phyloP scores from a whole-genome alignment of 352 stramenopile species.

The Peronosclerospora sorghi region DNA sequence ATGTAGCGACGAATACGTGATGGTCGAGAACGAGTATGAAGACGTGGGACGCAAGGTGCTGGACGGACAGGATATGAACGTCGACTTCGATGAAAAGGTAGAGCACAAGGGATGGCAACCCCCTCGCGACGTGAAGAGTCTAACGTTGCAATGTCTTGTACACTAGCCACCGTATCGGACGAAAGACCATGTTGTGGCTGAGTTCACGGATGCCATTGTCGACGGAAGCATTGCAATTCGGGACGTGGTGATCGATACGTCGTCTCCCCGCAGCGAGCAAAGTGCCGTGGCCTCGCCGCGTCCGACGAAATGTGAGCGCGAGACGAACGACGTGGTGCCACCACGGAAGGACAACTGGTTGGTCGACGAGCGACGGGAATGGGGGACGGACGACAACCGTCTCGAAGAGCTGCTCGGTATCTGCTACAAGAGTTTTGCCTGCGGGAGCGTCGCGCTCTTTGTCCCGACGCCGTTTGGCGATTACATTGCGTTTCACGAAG shows the following conservation, averaged over 20 bases:
- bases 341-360: slow-evolving; percentile 27
- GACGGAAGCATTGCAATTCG: slow-evolving; percentile 21
- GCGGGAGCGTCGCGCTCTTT: slow-evolving; percentile 61
- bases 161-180: slow-evolving; percentile 11
- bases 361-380: slow-evolving; percentile 28
- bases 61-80: slow-evolving; percentile 38
- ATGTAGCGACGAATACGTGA: slow-evolving; percentile 74
- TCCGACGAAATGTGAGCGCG: slow-evolving; percentile 2
- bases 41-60: slow-evolving; percentile 62
- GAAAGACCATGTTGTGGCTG: slow-evolving; percentile 8
- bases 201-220: slow-evolving; percentile 10
- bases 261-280: slow-evolving; percentile 15
- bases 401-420: slow-evolving; percentile 68
- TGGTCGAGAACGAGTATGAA: slow-evolving; percentile 76
- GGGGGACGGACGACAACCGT: slow-evolving; percentile 46
- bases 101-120: slow-evolving; percentile 1
- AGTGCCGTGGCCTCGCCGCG: not conserved
- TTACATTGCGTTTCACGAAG: slow-evolving; percentile 82
- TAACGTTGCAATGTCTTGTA: slow-evolving; percentile 3
- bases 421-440: slow-evolving; percentile 75
- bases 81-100: slow-evolving; percentile 32
- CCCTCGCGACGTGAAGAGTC: not conserved
- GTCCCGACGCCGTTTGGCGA: slow-evolving; percentile 72
- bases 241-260: slow-evolving; percentile 25
- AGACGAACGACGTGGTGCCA: slow-evolving; percentile 17